phyloP scores from a whole-genome alignment of 768 basidiomycete genomes.

The Tylopilus intermedius region DNA sequence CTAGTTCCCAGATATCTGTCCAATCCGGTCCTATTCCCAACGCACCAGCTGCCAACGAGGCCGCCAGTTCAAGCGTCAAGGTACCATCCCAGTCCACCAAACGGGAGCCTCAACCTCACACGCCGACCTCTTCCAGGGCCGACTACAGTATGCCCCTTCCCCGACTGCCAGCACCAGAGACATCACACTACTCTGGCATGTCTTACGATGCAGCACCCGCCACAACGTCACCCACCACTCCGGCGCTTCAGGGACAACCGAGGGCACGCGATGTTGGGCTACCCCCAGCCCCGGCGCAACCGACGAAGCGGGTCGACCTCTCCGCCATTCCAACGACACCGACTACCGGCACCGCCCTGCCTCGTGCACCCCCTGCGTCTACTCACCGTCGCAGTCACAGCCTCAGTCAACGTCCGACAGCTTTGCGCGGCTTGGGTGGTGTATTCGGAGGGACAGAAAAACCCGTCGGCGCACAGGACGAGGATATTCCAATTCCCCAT shows the following conservation, averaged over 20 bases:
- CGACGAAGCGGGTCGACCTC: conserved; percentile 31
- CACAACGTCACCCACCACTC: conserved; percentile 53
- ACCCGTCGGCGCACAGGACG: conserved; percentile 41
- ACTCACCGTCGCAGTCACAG: conserved; percentile 82
- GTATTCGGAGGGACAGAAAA: conserved; percentile 47
- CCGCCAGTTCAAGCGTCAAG: conserved; percentile 20
- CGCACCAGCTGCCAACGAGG: conserved; percentile 17
- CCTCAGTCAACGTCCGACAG: conserved; percentile 66
- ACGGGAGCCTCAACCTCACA: conserved; percentile 26
- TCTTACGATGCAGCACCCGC: conserved; percentile 60
- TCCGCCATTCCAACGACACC: conserved; percentile 21
- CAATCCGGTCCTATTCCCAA: conserved; percentile 27
- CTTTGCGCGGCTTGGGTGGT: conserved; percentile 51
- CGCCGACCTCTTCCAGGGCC: conserved; percentile 39
- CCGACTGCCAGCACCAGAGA: conserved; percentile 73
- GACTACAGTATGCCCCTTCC: conserved; percentile 84
- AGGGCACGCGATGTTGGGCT: conserved; percentile 61
- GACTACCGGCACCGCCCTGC: conserved; percentile 35
- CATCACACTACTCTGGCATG: conserved; percentile 76
- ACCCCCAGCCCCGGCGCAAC: conserved; percentile 33
- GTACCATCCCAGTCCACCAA: conserved; percentile 30
- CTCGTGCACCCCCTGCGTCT: conserved; percentile 69
- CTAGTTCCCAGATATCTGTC: conserved; percentile 79
- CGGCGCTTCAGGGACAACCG: conserved; percentile 56
- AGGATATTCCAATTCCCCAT: conserved; percentile 40